Base-by-base conservation (phyloP, 306 rosid genomes). In the Clitoria ternatea region DNA sequence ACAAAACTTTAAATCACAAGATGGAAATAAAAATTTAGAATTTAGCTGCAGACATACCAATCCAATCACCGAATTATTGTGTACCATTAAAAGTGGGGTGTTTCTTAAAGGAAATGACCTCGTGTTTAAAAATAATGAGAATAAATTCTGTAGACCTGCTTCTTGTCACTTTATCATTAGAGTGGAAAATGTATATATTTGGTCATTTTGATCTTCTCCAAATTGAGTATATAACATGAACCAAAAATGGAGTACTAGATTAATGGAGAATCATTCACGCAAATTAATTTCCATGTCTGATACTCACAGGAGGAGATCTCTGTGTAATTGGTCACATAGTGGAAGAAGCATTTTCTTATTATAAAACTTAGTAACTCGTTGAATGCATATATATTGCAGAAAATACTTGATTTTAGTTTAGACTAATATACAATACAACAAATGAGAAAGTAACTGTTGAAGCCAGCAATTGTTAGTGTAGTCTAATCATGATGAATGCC, bases 401-500 rank as follows among this genome's bases (percentile, higher is more conserved):
- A 74, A 60, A 44, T 10, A 69, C 33, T 57, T 52, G 4, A 27
- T 27, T 27, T 33, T n/a, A n/a, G n/a, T n/a, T 19, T 40, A 43
- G 10, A 23, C 33, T 8, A 24, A 70, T 12, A 53, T 54, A 50
- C 50, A 35, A 75, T 66, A 57, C 59, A 36, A 39, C 19, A 22
- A 15, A 63, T 70, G 0, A 7, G 26, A 57, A 55, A 81, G 39
- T 23, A 63, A 19, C 6, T 69, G 35, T 33, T 17, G 54, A 75
- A 64, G 56, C 53, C 32, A 73, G 47, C 54, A 61, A 61, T 49
- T 72, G 30, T 23, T 76, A 89, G 89, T 92, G 96, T 86, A 76
- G 96, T 89, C 95, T 83, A 86, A 89, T 92, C 98, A 78, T 36
- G 48, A 77, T 19, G 65, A 83, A 70, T 57, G 78, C 60, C 64